phyloP scores from a whole-genome alignment of 306 rosid genomes.

The Trichosanthes truncata region DNA sequence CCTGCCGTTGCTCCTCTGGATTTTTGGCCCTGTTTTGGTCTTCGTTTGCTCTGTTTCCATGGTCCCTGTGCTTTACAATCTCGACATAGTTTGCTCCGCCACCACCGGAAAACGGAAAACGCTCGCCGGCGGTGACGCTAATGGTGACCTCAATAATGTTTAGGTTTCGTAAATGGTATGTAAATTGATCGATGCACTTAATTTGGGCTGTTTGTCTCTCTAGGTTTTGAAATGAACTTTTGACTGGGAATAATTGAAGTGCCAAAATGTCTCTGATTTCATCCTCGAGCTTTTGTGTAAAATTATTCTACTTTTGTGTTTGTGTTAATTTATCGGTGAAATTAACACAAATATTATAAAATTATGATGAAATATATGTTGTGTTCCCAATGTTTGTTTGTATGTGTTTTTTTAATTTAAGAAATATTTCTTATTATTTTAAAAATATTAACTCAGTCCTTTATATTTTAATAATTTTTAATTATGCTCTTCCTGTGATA shows the following conservation, averaged over 20 bases:
- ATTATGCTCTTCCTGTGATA: no score
- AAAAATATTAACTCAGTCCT: no score
- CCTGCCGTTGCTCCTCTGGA: constrained; percentile 78
- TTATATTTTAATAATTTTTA: no score
- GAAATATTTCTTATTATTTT: no score
- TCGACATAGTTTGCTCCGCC: constrained; percentile 43
- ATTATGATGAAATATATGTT: no score
- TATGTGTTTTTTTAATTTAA: no score
- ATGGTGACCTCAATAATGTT: background rate
- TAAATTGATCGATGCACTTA: background rate
- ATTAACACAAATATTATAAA: no score
- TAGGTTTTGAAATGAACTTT: background rate
- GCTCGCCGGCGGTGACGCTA: constrained; percentile 9
- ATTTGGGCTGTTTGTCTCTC: background rate
- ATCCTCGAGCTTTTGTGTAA: background rate
- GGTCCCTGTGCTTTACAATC: constrained; percentile 78
- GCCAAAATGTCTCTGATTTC: background rate
- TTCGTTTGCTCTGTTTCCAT: constrained; percentile 53
- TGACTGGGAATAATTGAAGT: background rate
- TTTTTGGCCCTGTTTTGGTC: constrained; percentile 85
- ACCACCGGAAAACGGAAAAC: constrained; percentile 9
- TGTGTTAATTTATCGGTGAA: no score
- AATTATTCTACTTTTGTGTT: background rate
- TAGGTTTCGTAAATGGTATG: background rate
- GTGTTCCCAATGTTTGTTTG: no score